These are phyloP conservation scores for Xylaria sp. DNA, from an alignment of 2,329 filamentous ascomycete species.

Conservation along the genomic window DNA sequence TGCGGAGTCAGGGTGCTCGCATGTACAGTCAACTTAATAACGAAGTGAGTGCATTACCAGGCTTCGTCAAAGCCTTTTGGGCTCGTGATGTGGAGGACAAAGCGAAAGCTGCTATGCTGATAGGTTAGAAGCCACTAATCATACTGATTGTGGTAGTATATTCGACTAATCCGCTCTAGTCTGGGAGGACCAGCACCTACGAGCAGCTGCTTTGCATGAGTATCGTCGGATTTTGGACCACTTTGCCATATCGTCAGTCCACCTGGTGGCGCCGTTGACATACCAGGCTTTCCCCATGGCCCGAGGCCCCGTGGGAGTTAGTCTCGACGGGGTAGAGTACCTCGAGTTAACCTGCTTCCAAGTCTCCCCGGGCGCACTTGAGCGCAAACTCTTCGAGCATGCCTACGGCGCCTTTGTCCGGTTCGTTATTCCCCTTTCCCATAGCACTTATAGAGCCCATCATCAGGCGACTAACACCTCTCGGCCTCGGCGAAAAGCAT, in stretches of 20 bases:
- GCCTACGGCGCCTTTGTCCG: background rate
- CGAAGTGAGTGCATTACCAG: background rate
- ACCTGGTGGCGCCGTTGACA: background rate
- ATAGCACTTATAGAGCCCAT: background rate
- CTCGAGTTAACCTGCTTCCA: background rate
- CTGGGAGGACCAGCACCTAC: background rate
- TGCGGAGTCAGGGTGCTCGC: background rate
- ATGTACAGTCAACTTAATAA: background rate
- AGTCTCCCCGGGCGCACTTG: background rate
- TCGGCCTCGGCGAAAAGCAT: background rate
- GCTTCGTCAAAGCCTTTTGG: background rate
- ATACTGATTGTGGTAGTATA: background rate
- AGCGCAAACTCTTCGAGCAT: background rate
- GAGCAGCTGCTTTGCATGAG: background rate
- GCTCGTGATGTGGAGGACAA: background rate
- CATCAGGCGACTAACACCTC: background rate
- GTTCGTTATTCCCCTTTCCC: background rate
- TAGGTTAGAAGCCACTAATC: background rate
- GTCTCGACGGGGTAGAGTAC: background rate
- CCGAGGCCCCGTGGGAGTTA: background rate
- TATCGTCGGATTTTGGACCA: background rate
- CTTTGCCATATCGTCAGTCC: background rate
- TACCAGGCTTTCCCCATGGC: background rate
- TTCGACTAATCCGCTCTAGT: background rate
- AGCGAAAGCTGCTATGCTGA: background rate